Evolutionary conservation across 2,329 filamentous ascomycete genomes (phyloP), one percentile per base, ranked within the genome.

Genomic region (Phaeophleospora eucalypticola): DNA sequence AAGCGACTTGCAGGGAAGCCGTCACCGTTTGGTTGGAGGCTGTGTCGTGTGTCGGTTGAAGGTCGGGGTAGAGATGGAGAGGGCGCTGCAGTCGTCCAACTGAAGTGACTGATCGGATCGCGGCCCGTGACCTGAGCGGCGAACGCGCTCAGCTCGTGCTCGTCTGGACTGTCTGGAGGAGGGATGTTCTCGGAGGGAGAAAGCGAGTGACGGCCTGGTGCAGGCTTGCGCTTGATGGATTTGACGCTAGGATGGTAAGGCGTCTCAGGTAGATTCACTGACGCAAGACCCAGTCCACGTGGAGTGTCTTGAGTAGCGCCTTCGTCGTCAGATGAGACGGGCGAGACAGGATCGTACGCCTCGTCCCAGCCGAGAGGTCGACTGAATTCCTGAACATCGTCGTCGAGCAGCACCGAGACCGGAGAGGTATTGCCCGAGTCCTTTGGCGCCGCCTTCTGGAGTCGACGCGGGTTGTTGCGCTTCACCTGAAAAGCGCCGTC

Each of bases 41-140:
- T 47, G 33, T 47, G 45, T 43, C 21, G 19, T 10, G 24, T 45
- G 39, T 54, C 51, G 39, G 49, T 49, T 32, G 51, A 51, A 36
- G 46, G 43, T 20, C 56, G 47, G 15, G 45, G 42, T 7, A 59
- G 54, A 29, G 51, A 41, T 29, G 51, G 42, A 12, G 60, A 60
- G n/a, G 54, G 46, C 33, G 58, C 63, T 41, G 52, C 56, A 3
- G 62, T 65, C 9, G 61, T 64, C 63, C 63, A 66, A 48, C 62
- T 65, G 57, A 66, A 65, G 48, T 60, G 64, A 48, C 61, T 64
- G 3, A 46, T 41, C 16, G 44, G 51, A 15, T 53, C 46, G 21
- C 24, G 52, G 43, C 48, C 21, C 27, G 41, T 29, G 6, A 12
- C 24, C 12, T 12, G 24, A 12, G 7, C 24, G 7, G 24, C 24